Evolutionary conservation across 2,329 filamentous ascomycete genomes (phyloP).

Genomic region (Botryotinia convoluta): DNA sequence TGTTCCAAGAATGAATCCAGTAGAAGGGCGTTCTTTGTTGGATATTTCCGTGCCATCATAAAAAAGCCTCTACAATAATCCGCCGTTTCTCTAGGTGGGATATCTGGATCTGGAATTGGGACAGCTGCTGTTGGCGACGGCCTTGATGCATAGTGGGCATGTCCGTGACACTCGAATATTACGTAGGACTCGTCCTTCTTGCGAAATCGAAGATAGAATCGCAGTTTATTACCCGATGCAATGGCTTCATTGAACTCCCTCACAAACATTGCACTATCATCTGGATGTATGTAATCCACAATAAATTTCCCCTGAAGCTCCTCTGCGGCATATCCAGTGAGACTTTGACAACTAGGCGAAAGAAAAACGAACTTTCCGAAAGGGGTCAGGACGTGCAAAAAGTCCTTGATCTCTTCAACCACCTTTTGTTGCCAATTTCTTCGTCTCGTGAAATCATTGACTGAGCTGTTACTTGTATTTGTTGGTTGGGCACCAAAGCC

Average conservation of each 20-base stretch:
- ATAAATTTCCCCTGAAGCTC: constrained; percentile 75
- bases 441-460: constrained; percentile 64
- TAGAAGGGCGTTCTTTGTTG: constrained; percentile 79
- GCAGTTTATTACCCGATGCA: constrained; percentile 72
- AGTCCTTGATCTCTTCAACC: constrained; percentile 84
- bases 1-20: constrained; percentile 94
- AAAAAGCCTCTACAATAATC: constrained; percentile 86
- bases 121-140: constrained; percentile 48
- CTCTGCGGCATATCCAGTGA: constrained; percentile 72
- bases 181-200: constrained; percentile 70
- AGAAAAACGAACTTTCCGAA: constrained; percentile 81
- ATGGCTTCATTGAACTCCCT: constrained; percentile 89
- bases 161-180: constrained; percentile 89
- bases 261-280: constrained; percentile 79
- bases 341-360: constrained; percentile 70
- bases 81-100: constrained; percentile 48
- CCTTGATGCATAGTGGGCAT: constrained; percentile 76
- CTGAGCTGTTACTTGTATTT: constrained; percentile 47
- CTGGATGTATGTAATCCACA: constrained; percentile 78
- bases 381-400: constrained; percentile 82
- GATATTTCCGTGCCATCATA: constrained; percentile 88
- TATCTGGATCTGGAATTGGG: neutral
- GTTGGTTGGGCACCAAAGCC: constrained; percentile 34
- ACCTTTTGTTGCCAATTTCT: constrained; percentile 84
- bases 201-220: constrained; percentile 82